A percentile compares a stretch with the other conserved stretches of the same genome.
Evolutionary conservation across 768 basidiomycete genomes (phyloP).

Genomic region (Russula sp.): DNA sequence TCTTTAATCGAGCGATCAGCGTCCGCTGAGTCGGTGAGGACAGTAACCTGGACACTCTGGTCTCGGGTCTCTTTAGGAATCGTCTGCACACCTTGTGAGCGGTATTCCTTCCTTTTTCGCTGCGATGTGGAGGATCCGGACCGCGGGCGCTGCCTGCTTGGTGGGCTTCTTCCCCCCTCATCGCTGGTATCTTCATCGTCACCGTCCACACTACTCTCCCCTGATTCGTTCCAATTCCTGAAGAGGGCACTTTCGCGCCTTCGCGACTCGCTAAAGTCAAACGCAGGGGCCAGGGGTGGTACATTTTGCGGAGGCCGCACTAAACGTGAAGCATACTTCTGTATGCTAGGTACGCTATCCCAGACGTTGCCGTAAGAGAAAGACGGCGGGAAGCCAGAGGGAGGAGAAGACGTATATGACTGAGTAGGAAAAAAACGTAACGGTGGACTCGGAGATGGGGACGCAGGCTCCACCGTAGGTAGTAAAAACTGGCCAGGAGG

Average conservation of each 20-base stretch:
- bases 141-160: constrained; percentile 23
- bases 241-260: constrained; percentile 30
- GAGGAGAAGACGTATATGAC: constrained; percentile 28
- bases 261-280: constrained; percentile 35
- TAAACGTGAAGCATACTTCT: constrained; percentile 60
- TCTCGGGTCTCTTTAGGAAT: constrained; percentile 43
- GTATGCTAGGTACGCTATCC: constrained; percentile 77
- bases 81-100: constrained; percentile 67
- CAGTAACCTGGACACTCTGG: constrained; percentile 53
- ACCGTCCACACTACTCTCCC: constrained; percentile 71
- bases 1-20: constrained; percentile 19
- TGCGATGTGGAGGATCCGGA: constrained; percentile 29
- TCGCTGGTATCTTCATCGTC: constrained; percentile 57
- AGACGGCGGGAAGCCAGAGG: constrained; percentile 44
- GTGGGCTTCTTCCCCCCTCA: constrained; percentile 31
- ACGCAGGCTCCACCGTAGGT: not conserved
- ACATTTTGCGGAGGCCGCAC: constrained; percentile 40
- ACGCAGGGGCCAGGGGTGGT: constrained; percentile 42
- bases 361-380: constrained; percentile 74
- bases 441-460: constrained; percentile 24
- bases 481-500: constrained; percentile 21
- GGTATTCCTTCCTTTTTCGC: constrained; percentile 49
- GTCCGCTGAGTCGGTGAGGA: constrained; percentile 18
- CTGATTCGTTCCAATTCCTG: constrained; percentile 46
- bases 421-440: constrained; percentile 16